These are phyloP conservation scores for Salix brachista DNA, from an alignment of 345 rosid species.

Conservation along the genomic window DNA sequence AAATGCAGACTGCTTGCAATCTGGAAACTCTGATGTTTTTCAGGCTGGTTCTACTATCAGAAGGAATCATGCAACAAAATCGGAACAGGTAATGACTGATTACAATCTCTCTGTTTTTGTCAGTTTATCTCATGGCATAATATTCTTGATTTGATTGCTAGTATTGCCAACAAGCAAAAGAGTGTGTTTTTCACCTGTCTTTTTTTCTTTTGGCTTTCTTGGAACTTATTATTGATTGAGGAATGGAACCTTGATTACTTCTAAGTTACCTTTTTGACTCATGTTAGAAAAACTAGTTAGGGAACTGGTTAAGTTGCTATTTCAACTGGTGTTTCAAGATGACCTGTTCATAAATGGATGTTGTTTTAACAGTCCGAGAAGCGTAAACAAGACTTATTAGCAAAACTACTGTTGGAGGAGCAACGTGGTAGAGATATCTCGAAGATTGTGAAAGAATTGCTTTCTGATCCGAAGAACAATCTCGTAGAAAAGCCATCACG, in stretches of 20 bases:
- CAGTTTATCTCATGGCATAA: background rate
- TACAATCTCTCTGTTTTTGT: background rate
- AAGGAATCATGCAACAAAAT: conserved; percentile 47
- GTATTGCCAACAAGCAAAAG: background rate
- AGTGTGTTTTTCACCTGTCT: background rate
- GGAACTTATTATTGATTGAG: background rate
- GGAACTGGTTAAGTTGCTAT: background rate
- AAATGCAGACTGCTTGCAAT: conserved; percentile 31
- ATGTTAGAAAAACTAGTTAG: background rate
- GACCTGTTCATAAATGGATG: background rate
- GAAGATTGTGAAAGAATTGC: conserved; percentile 53
- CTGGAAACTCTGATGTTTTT: conserved; percentile 37
- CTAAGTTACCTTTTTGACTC: background rate
- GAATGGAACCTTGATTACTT: background rate
- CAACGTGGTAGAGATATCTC: conserved; percentile 60
- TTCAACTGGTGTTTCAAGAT: background rate
- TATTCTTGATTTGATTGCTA: background rate
- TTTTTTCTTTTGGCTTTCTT: background rate
- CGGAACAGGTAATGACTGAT: conserved; percentile 51
- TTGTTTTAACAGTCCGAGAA: conserved; percentile 63
- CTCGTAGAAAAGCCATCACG: conserved; percentile 38
- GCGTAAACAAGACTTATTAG: conserved; percentile 63
- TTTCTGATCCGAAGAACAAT: conserved; percentile 43
- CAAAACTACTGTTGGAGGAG: conserved; percentile 68
- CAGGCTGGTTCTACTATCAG: conserved; percentile 42